Conservation (phyloP, 176 grass and related monocot species). For the Panicum miliaceum region DNA sequence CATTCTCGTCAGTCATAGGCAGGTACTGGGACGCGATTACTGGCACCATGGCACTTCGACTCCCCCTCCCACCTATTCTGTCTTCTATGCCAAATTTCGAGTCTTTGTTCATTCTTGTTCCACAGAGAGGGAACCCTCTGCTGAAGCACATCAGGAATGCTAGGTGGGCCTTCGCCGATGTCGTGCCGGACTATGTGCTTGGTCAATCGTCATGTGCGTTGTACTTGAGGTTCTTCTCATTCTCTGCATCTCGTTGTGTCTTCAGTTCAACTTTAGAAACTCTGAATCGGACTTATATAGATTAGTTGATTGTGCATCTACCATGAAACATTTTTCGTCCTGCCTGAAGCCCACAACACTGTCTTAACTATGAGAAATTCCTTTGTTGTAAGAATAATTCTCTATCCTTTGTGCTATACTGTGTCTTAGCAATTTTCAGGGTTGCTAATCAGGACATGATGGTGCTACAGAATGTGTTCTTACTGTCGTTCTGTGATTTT, state of each 20-base stretch:
- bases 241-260: conserved; percentile 2
- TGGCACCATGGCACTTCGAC: conserved; percentile 17
- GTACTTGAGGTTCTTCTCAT: conserved; percentile 74
- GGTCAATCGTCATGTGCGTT: conserved; percentile 90
- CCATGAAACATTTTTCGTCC: background rate
- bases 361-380: background rate
- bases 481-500: conserved; percentile 12
- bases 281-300: background rate
- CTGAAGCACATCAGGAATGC: conserved; percentile 97
- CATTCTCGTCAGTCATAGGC: conserved; percentile 90
- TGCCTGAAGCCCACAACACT: background rate
- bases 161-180: conserved; percentile 77
- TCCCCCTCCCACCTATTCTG: conserved; percentile 11
- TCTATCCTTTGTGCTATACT: background rate
- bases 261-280: conserved; percentile 6
- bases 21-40: conserved; percentile 51
- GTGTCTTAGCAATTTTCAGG: background rate
- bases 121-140: conserved; percentile 91
- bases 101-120: conserved; percentile 12
- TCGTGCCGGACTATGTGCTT: conserved; percentile 81
- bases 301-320: conserved; percentile 9
- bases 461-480: background rate
- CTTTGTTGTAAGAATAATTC: background rate
- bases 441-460: background rate
- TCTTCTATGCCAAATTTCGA: background rate